Base-by-base conservation (phyloP, 371 early-diverging fungal species). In the Gilbertella persicaria region DNA sequence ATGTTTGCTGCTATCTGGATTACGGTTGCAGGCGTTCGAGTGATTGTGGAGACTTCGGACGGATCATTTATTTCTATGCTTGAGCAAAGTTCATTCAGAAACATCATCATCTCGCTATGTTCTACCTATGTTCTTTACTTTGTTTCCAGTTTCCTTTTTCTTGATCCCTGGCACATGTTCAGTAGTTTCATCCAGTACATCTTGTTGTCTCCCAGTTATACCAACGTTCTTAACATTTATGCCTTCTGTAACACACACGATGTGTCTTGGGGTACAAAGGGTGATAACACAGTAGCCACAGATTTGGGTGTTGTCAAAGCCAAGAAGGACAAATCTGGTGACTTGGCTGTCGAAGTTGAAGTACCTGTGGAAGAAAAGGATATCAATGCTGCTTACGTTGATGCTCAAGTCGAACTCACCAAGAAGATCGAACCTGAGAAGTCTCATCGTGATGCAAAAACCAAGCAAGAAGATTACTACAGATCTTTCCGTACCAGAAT, bases 381-480 rank as follows among this genome's bases (percentile, higher is more conserved):
- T 71, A 78, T 91, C 40, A 86, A 93, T 63, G 82, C 77, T 16
- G 81, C 79, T n/a, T 93, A 92, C 59, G 86, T 88, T 41, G 83
- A 79, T 19, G 87, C 87, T 42, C 71, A 88, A 33, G 30, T 68
- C 24, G 80, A 80, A 28, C 62, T 89, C 39, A 57, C 69, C 26
- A 71, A 70, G 55, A 73, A 69, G 46, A 71, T 75, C 1, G 70
- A 66, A 12, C 82, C 74, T 43, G 78, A 71, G 38, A 84, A 75
- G 29, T 69, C 75, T 29, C 70, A 87, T 47, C 82, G 87, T 33
- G 93, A 91, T 67, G 84, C 85, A 29, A 79, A 82, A 54, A 91
- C 91, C 4, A 92, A 90, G 62, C 87, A 86, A 66, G 93, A 95
- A 54, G 98, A 97, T 62, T 86, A 89, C 62, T 94, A 93, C 78